Evolutionary conservation across 2,329 filamentous ascomycete genomes (phyloP).

Genomic region (Shiraia sp.): DNA sequence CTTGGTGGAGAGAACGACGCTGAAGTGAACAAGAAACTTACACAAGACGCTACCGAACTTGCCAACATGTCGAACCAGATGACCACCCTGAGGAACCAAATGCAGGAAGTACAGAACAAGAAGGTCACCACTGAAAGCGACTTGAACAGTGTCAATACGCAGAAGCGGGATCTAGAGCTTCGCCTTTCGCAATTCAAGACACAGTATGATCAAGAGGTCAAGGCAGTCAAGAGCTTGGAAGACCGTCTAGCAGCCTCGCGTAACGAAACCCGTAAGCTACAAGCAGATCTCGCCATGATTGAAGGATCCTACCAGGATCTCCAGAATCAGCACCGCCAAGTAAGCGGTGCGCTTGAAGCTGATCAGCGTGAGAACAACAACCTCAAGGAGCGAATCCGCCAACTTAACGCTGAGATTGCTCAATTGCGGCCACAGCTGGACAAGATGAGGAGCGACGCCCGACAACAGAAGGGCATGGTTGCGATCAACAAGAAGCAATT

Average conservation of each 20-base stretch:
- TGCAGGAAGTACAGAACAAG: conserved; percentile 88
- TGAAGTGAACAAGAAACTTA: conserved; percentile 84
- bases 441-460: conserved; percentile 86
- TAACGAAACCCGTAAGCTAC: conserved; percentile 80
- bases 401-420: conserved; percentile 78
- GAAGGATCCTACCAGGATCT: conserved; percentile 82
- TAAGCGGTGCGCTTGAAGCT: conserved; percentile 73
- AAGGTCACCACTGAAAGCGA: conserved; percentile 79
- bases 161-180: conserved; percentile 92
- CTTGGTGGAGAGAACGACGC: conserved; percentile 82
- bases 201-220: conserved; percentile 91
- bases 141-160: conserved; percentile 75
- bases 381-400: conserved; percentile 85
- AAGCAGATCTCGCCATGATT: conserved; percentile 80
- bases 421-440: conserved; percentile 89
- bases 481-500: conserved; percentile 99
- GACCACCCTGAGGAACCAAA: conserved; percentile 85
- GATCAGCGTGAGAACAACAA: conserved; percentile 87
- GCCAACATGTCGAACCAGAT: conserved; percentile 97
- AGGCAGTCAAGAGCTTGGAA: conserved; percentile 81
- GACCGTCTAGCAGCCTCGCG: conserved; percentile 77
- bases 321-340: conserved; percentile 78
- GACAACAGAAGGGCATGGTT: conserved; percentile 93
- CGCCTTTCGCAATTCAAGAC: conserved; percentile 82
- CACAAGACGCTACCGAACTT: conserved; percentile 85